Base-by-base conservation (phyloP, 768 basidiomycete species). In the Lactifluus echinatus region DNA sequence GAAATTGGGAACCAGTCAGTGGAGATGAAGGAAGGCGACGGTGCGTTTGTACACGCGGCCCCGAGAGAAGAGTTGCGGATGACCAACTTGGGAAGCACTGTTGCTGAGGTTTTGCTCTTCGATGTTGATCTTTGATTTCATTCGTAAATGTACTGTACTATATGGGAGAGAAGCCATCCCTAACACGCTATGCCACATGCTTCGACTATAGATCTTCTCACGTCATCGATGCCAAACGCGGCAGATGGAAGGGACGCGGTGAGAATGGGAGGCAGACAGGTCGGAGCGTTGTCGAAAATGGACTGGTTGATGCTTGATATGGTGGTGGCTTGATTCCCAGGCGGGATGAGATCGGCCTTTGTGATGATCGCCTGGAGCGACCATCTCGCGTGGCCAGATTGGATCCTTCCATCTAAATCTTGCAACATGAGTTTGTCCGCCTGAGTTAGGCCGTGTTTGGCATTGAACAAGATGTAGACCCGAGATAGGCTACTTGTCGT, bases 1-100 rank as follows among this genome's bases (percentile, higher is more conserved):
- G 68, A 66, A 33, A 72, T 73, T 8, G 73, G 68, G 4, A 67
- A 69, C 1, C 73, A 70, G 17, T 68, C 79, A 56, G 56, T 82
- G 3, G 81, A 78, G 37, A 69, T 95, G 52, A 79, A 79, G 31
- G 94, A 97, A 64, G 94, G 94, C 0, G 94, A 97, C 66, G 93
- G 91, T 0, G 83, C 84, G 12, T 97, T 93, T 69, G 68, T 95
- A 44, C 64, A 71, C 45, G 75, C 79, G 1, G 79, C 73, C 1
- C 69, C 73, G 0, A 75, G 72, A 0, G 75, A 79, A 21, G 73
- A 68, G 53, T 47, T 79, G 40, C 65, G 71, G 31, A 73, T 85
- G 2, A 77, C 79, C 68, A 94, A 91, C 63, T 73, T 77, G 4
- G 89, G 90, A 0, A 79, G 81, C 52, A 71, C 67, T 24, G 75